These are phyloP conservation scores for Phanerodontia chrysosporium DNA, from an alignment of 768 basidiomycete species.

Conservation along the genomic window DNA sequence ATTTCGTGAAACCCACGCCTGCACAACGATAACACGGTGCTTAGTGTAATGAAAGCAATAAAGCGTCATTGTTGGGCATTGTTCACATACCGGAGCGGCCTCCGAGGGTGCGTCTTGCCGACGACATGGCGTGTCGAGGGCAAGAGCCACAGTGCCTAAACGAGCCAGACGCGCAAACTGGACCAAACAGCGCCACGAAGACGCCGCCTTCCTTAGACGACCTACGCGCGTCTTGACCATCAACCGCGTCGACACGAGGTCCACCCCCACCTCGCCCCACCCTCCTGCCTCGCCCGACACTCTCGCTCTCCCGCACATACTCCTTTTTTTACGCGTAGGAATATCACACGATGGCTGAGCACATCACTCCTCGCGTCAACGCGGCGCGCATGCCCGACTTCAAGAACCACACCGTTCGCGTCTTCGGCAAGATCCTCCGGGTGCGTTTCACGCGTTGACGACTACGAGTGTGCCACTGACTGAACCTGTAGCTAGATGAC, in stretches of 20 bases:
- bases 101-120: too few relatives aligned
- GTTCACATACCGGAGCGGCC: too few relatives aligned
- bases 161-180: background rate
- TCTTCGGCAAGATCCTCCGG: slow-evolving; percentile 2
- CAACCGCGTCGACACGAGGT: background rate
- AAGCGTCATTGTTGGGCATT: too few relatives aligned
- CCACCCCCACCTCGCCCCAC: background rate
- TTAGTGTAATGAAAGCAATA: too few relatives aligned
- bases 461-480: background rate
- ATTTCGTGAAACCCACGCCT: too few relatives aligned
- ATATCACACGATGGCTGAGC: background rate
- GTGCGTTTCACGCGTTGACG: background rate
- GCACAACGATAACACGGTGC: too few relatives aligned
- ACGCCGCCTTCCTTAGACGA: background rate
- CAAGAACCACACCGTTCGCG: background rate
- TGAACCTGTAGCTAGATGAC: background rate
- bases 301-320: background rate
- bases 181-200: slow-evolving; percentile 3
- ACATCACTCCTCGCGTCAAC: slow-evolving; percentile 4
- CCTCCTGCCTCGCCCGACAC: background rate
- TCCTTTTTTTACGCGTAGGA: background rate
- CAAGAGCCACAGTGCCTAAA: background rate
- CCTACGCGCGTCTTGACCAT: background rate
- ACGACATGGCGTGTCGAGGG: background rate
- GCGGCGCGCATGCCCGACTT: slow-evolving; percentile 4